Evolutionary conservation across 345 rosid genomes (phyloP).

Genomic region (Hypericum perforatum): DNA sequence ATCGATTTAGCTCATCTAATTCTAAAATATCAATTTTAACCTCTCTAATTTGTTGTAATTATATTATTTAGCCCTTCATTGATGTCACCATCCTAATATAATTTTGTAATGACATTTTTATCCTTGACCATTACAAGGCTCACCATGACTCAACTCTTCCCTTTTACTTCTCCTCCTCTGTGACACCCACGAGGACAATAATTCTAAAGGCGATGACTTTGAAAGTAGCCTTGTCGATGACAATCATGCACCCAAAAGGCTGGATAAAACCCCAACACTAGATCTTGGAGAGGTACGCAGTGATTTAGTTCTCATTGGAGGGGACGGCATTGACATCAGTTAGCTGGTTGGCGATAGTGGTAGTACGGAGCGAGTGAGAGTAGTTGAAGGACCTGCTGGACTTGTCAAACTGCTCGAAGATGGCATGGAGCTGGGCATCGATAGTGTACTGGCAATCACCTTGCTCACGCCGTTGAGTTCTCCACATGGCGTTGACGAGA

Average conservation of each 20-base stretch:
- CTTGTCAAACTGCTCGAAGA: constrained; percentile 76
- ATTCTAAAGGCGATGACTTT: constrained; percentile 65
- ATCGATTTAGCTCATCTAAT: no score
- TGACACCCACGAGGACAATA: constrained; percentile 78
- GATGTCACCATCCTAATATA: no score
- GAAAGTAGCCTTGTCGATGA: constrained; percentile 62
- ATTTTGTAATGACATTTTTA: no score
- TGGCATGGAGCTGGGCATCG: constrained; percentile 91
- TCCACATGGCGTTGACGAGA: background rate
- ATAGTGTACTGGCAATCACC: constrained; percentile 86
- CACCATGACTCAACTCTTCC: no score
- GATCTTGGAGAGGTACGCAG: constrained; percentile 70
- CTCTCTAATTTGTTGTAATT: no score
- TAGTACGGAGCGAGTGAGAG: constrained; percentile 57
- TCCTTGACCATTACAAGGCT: no score
- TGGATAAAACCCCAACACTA: constrained; percentile 88
- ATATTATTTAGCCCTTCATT: no score
- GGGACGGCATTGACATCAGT: no score
- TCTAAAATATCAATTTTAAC: no score
- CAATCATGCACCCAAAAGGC: constrained; percentile 87
- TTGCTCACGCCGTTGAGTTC: constrained; percentile 36
- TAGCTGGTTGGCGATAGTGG: no score
- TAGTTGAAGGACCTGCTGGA: constrained; percentile 84
- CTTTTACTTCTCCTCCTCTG: no score
- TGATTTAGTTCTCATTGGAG: constrained; percentile 85